Evolutionary conservation across 148 eudicot genomes (phyloP).

Genomic region (Rhododendron simsii): DNA sequence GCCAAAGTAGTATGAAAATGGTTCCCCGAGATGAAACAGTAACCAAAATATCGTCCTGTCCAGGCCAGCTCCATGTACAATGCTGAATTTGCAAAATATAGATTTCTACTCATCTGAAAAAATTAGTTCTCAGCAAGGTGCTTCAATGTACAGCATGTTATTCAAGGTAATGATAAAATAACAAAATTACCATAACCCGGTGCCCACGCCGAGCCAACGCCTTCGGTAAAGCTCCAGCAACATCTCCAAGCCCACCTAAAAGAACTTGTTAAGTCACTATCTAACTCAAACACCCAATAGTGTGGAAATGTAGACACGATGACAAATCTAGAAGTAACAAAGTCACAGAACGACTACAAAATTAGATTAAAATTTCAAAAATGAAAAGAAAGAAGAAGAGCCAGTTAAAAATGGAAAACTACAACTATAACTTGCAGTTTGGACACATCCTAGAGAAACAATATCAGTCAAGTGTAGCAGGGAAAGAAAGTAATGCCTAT

Average conservation of each 20-base stretch:
- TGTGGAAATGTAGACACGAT: background rate
- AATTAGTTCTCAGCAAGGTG: background rate
- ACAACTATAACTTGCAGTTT: background rate
- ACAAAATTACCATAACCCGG: constrained; percentile 86
- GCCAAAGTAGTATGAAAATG: background rate
- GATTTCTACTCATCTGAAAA: background rate
- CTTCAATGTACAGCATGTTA: background rate
- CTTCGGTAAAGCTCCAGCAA: constrained; percentile 97
- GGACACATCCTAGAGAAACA: background rate
- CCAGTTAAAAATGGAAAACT: background rate
- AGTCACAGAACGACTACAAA: background rate
- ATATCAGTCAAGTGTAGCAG: background rate
- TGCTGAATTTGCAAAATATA: background rate
- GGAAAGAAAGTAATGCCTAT: background rate
- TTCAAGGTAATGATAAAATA: background rate
- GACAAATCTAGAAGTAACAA: background rate
- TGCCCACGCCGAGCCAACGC: constrained; percentile 98
- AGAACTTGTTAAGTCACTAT: constrained; percentile 22
- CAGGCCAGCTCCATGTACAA: background rate
- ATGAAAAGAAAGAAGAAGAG: background rate
- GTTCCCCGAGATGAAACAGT: background rate
- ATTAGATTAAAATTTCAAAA: background rate
- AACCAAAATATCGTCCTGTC: background rate
- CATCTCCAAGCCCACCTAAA: constrained; percentile 99
- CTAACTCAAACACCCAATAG: background rate